A percentile compares a stretch with the other conserved stretches of the same genome.
These are phyloP conservation scores for Lachnellula arida DNA, from an alignment of 2,329 filamentous ascomycete genomes.

Conservation along the genomic window DNA sequence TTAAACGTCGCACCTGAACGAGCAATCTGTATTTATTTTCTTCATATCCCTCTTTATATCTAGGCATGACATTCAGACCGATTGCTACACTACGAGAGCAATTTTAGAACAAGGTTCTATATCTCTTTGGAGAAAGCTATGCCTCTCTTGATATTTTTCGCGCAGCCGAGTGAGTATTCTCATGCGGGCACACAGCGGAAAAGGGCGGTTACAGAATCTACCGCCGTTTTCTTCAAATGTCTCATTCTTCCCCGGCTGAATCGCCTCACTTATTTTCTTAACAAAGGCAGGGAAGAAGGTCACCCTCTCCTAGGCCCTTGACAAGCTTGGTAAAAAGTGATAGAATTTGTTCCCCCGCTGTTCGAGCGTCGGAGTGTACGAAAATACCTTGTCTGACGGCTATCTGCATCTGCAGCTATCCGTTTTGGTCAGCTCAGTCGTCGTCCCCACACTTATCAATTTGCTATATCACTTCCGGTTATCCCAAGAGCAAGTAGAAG, in stretches of 20 bases:
- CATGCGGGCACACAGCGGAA: background rate
- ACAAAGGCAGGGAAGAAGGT: constrained; percentile 4
- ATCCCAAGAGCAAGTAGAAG: constrained; percentile 7
- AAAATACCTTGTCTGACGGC: constrained; percentile 10
- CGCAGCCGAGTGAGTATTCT: background rate
- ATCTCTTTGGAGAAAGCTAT: background rate
- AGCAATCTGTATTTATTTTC: background rate
- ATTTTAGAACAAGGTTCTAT: constrained; percentile 1
- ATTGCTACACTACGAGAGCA: background rate
- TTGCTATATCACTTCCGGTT: constrained; percentile 10
- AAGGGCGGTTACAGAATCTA: background rate
- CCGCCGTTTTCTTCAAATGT: background rate
- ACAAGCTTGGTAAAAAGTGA: constrained; percentile 9
- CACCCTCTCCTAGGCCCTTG: background rate
- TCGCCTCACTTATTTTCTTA: constrained; percentile 2
- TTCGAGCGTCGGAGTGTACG: constrained; percentile 5
- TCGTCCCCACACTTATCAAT: constrained; percentile 6
- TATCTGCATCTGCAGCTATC: constrained; percentile 20
- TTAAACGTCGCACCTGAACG: background rate
- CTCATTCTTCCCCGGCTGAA: background rate
- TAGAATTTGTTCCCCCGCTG: constrained; percentile 8
- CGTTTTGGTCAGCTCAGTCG: constrained; percentile 13
- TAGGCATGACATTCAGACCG: background rate
- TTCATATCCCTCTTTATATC: background rate
- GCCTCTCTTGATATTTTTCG: background rate